Base-by-base conservation (phyloP, 495 filamentous ascomycete genomes). In the Trichodelitschia bisporula region DNA sequence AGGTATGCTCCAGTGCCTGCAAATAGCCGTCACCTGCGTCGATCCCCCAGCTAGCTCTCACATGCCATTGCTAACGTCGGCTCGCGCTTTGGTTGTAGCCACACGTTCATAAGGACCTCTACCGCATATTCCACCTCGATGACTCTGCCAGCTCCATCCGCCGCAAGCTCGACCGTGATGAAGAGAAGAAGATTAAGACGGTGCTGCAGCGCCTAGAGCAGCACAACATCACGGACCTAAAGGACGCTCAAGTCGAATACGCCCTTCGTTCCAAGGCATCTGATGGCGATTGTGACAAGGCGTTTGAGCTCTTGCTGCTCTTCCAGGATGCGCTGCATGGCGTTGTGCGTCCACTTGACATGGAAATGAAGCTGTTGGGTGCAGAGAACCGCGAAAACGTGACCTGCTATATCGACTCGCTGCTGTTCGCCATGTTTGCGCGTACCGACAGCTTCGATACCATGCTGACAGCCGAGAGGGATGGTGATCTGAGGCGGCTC, bases 401-500 rank as follows among this genome's bases (percentile, higher is more conserved):
- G 14, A 92, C 86, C 19, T 97, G 86, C 49, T 97, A 80, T 40
- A 56, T 92, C 1, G 86, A 93, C 44, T 61, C 83, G 1, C 52
- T 93, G n/a, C 65, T 97, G 1, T 93, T 92, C 43, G 77, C 86
- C 34, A 92, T 97, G 84, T 97, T 97, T 47, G 74, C 78, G 6
- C 67, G 77, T 32, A 54, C 92, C 16, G 70, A 72, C 28, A 78
- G 76, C 40, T 97, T 92, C 46, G 86, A 97, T 44, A 75, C 73
- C 16, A 89, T 93, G 51, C 53, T 93, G 28, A 70, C 70, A 44
- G 72, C 76, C 29, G 59, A 54, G 2, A 74, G 75, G 35, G 62
- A 69, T 27, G 63, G 69, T 33, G 69, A 77, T 38, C 57, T 71
- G 12, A 66, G 74, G 40, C 67, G 63, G 33, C 54, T 97, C 26